Base-by-base conservation (phyloP, 1,284 basidiomycete species). In the Trametes hirsuta region DNA sequence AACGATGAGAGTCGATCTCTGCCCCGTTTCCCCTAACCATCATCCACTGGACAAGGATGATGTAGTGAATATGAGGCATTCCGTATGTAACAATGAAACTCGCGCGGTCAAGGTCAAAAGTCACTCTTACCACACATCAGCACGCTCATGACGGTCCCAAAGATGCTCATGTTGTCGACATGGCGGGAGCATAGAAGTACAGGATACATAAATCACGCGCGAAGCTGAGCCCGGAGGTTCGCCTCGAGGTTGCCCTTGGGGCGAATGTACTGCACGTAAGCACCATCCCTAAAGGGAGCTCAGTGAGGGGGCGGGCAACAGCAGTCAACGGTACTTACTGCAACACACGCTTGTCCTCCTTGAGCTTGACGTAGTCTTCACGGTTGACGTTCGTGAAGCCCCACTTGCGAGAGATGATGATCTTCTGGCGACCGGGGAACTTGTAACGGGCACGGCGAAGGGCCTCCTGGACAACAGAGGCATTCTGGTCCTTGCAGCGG, bases 361-460 rank as follows among this genome's bases (percentile, higher is more conserved):
- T 96, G 69, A 96, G 83, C 79, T 88, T 88, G 72, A 86, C 73
- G 81, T 97, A 98, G 64, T 97, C 93, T 74, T 89, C 89, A 76
- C 95, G 90, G 77, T 90, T 87, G 68, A 98, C 95, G 74, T 93
- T 93, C 63, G 97, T 98, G 85, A 99, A 98, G 68, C 96, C 97
- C 93, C 94, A 95, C 85, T 95, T 96, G 87, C 94, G 94, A 66
- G 91, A 94, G 70, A 98, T 85, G 71, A 98, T 98, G 80, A 98
- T 97, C 90, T 98, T 98, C 83, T 98, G 96, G 76, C 96, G 90
- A 70, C 96, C 96, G 55, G 97, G 96, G 91, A 98, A 98, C 89
- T 98, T 99, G 90, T 98, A 98, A 65, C 96, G 94, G 47, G 96
- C 95, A 72, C 95, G 94, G 72, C 95, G 92, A 69, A 99, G 90